These are phyloP conservation scores for Nadsonia fulvescens DNA, from an alignment of 805 yeast species.

Conservation along the genomic window DNA sequence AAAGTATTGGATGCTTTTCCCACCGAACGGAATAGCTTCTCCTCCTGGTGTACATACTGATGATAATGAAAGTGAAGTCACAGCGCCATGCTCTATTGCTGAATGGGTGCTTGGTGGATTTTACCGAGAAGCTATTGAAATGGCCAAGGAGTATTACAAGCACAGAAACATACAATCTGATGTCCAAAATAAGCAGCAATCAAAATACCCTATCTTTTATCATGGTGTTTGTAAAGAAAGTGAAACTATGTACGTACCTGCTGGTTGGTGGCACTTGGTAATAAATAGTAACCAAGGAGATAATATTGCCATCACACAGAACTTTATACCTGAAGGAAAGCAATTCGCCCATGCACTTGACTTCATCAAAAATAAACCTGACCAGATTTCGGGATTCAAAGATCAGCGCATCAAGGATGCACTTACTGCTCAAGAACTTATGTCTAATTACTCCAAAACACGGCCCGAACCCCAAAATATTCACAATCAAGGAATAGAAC, in stretches of 20 bases:
- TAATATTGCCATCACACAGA: conserved; percentile 66
- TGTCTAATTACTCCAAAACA: too few species aligned
- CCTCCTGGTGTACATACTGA: conserved; percentile 77
- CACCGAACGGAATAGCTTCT: conserved; percentile 54
- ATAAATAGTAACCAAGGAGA: conserved; percentile 52
- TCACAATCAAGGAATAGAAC: too few species aligned
- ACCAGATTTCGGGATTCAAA: conserved; percentile 63
- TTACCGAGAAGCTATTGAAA: conserved; percentile 43
- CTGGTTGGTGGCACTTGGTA: conserved; percentile 97
- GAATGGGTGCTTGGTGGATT: conserved; percentile 82
- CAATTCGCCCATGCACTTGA: conserved; percentile 42
- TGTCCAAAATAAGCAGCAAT: not conserved
- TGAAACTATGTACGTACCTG: conserved; percentile 75
- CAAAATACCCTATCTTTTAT: conserved; percentile 24
- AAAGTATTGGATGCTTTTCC: conserved; percentile 80
- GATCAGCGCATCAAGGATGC: too few species aligned
- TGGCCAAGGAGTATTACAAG: conserved; percentile 30
- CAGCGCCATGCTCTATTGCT: conserved; percentile 80
- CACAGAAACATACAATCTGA: conserved; percentile 2
- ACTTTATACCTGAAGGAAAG: conserved; percentile 53
- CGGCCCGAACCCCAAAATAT: too few species aligned
- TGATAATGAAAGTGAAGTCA: conserved; percentile 63
- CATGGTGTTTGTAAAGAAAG: conserved; percentile 67
- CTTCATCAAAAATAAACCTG: conserved; percentile 47
- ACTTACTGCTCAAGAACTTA: too few species aligned